These are phyloP conservation scores for Trichocladium uniseriatum DNA, from an alignment of 495 filamentous ascomycete species.

Conservation along the genomic window DNA sequence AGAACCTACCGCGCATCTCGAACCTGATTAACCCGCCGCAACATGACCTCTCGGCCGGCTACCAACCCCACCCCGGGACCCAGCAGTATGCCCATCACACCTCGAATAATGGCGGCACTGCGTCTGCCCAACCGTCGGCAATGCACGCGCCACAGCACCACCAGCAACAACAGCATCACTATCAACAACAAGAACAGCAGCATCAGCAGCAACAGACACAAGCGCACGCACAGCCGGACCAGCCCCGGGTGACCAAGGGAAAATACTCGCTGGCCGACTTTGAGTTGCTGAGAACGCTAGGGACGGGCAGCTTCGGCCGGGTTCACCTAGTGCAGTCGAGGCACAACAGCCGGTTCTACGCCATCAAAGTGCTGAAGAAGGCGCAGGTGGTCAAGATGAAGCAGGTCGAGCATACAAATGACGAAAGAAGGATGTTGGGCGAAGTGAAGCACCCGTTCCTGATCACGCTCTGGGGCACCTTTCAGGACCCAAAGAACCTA, in stretches of 20 bases:
- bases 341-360: conserved; percentile 96
- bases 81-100: conserved; percentile 2
- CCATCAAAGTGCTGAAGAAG: conserved; percentile 97
- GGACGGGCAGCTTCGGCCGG: conserved; percentile 92
- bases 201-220: conserved; percentile 13
- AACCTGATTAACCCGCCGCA: conserved; percentile 61
- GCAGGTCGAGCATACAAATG: conserved; percentile 97
- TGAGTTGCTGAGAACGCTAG: conserved; percentile 74
- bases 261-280: conserved; percentile 94
- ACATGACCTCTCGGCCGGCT: conserved; percentile 36
- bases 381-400: conserved; percentile 99
- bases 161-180: conserved; percentile 16
- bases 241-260: conserved; percentile 74
- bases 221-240: conserved; percentile 11
- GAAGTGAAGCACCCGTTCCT: conserved; percentile 95
- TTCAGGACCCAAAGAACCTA: conserved; percentile 86
- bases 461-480: conserved; percentile 96
- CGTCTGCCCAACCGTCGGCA: conserved; percentile 13
- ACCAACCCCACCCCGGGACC: conserved; percentile 16
- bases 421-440: conserved; percentile 89
- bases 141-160: conserved; percentile 14
- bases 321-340: conserved; percentile 94
- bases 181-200: conserved; percentile 16
- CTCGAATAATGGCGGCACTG: conserved; percentile 19
- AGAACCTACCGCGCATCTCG: conserved; percentile 58